These are phyloP conservation scores for Xylaria polymorpha DNA, from an alignment of 2,329 filamentous ascomycete species.

Conservation along the genomic window DNA sequence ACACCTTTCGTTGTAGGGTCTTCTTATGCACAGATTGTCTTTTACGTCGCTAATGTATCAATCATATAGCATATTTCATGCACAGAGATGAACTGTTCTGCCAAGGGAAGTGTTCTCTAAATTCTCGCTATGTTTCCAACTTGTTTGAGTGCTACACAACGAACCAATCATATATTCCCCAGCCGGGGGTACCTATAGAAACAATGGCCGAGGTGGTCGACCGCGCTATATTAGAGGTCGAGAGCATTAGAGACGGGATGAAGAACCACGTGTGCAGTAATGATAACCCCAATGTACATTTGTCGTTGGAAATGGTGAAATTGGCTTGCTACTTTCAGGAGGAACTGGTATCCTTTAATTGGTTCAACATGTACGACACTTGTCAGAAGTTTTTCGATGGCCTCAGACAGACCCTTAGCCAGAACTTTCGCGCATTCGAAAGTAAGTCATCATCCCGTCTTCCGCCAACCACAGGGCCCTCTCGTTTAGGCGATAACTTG, in stretches of 20 bases:
- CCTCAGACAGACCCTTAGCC: background rate
- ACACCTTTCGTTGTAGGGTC: conserved; percentile 8
- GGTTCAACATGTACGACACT: conserved; percentile 21
- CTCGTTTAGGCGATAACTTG: background rate
- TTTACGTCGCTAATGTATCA: background rate
- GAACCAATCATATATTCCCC: background rate
- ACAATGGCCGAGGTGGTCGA: background rate
- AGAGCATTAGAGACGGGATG: background rate
- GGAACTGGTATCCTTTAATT: conserved; percentile 16
- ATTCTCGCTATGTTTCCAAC: background rate
- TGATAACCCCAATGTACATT: background rate
- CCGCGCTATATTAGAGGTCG: background rate
- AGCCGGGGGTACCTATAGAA: background rate
- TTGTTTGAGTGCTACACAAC: background rate
- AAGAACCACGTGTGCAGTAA: background rate
- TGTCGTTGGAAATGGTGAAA: conserved; percentile 6
- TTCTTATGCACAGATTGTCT: background rate
- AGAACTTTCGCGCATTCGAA: background rate
- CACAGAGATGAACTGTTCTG: background rate
- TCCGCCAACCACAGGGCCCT: background rate
- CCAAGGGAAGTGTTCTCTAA: background rate
- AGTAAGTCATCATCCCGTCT: background rate
- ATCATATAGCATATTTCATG: conserved; percentile 2
- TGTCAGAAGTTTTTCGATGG: conserved; percentile 22
- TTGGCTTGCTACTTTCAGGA: conserved; percentile 1